Evolutionary conservation across 2,329 filamentous ascomycete genomes (phyloP).

Genomic region (Talaromyces sp.): DNA sequence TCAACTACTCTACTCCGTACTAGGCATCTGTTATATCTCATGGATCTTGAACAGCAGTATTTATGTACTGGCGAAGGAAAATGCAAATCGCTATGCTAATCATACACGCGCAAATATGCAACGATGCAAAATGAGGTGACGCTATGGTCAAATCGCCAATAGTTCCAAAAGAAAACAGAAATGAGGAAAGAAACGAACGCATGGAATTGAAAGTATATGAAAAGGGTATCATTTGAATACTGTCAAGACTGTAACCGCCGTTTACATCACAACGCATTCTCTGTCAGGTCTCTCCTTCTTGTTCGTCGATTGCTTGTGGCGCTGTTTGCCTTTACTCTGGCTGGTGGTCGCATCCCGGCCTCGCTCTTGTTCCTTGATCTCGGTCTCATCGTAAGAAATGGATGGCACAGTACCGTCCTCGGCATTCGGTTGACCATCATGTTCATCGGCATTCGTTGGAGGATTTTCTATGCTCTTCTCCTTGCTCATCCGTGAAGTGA

Average conservation of each 20-base stretch:
- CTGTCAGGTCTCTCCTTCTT: constrained; percentile 41
- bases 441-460: constrained; percentile 5
- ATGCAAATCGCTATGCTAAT: constrained; percentile 11
- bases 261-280: constrained; percentile 46
- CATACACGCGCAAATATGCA: not conserved
- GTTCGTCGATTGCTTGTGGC: constrained; percentile 37
- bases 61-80: not conserved
- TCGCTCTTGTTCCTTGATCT: constrained; percentile 27
- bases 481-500: constrained; percentile 25
- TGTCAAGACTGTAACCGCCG: not conserved
- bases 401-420: not conserved
- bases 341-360: constrained; percentile 25
- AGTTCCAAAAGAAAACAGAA: not conserved
- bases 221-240: constrained; percentile 13
- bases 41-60: not conserved
- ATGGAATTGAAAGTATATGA: not conserved
- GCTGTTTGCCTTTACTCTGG: constrained; percentile 28
- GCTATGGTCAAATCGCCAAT: not conserved
- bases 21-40: not conserved
- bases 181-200: not conserved
- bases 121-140: not conserved
- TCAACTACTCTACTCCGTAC: not conserved
- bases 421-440: not conserved
- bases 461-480: constrained; percentile 15
- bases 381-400: not conserved